phyloP scores from a whole-genome alignment of 2,329 filamentous ascomycete species.

The Stagonosporopsis tanaceti region DNA sequence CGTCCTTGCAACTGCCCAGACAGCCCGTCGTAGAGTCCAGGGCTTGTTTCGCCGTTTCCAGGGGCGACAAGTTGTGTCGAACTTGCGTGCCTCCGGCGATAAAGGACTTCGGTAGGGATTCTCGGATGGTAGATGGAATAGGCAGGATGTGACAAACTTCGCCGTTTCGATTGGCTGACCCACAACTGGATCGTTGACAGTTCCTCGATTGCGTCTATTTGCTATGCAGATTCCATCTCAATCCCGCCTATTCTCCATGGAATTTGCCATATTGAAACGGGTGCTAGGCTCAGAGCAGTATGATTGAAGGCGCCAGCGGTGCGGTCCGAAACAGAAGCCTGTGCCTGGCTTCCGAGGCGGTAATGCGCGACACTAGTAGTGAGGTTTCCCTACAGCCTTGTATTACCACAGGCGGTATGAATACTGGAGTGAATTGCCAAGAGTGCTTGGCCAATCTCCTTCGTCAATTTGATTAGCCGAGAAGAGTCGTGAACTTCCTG shows the following conservation, averaged over 20 bases:
- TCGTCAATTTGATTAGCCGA: neutral
- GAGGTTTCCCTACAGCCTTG: constrained; percentile 1
- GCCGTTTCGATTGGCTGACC: constrained; percentile 1
- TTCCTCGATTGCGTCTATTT: neutral
- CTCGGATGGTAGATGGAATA: constrained; percentile 4
- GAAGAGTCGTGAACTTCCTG: neutral
- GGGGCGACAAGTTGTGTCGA: neutral
- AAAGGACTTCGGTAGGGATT: neutral
- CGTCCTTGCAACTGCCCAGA: neutral
- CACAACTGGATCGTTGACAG: neutral
- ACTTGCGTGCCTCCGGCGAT: constrained; percentile 2
- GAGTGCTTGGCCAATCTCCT: constrained; percentile 14
- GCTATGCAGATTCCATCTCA: neutral
- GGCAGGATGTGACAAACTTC: constrained; percentile 11
- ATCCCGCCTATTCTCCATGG: neutral
- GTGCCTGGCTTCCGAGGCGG: constrained; percentile 4
- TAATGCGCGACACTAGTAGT: neutral
- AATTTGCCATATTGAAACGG: constrained; percentile 1
- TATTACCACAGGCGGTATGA: constrained; percentile 5
- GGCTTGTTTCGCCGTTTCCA: neutral
- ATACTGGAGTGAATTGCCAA: constrained; percentile 16
- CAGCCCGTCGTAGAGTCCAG: neutral
- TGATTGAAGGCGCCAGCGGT: constrained; percentile 2
- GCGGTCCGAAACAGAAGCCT: constrained; percentile 12
- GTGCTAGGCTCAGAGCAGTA: constrained; percentile 1